Evolutionary conservation across 176 grass and related monocot genomes (phyloP), one percentile per base, ranked within the genome.

Genomic region (Aegilops umbellulata): DNA sequence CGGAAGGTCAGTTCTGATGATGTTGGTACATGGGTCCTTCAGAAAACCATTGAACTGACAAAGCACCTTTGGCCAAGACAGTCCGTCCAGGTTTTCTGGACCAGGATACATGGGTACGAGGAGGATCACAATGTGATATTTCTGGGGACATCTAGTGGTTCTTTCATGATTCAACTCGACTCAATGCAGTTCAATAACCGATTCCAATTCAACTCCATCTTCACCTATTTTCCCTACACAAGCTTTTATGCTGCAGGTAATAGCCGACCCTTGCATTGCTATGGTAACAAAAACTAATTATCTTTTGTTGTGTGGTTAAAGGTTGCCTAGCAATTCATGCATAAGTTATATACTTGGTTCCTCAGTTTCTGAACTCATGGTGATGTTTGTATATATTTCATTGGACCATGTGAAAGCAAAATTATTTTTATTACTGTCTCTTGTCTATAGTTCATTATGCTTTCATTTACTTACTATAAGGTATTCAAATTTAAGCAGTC

Each of bases 51-150:
- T 41, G 69, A 71, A 3, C 20, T 71, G 34, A 11, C 10, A 5
- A 13, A 14, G 5, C 69, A 71, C 35, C 69, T 71, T 41, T 71
- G 20, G 10, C 35, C 69, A 71, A 41, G 69, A 26, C 11, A 1
- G n/a, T 1, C 11, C 6, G 6, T 24, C n/a, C 4, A 44, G n/a
- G 12, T 25, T 5, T 42, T 4, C 2, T 73, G 11, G n/a, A 10
- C 31, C 31, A 10, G 8, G 12, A 73, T 44, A 46, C 22, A 25
- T 3, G 69, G 69, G 11, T 73, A 73, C n/a, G 69, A 73, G 4
- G 69, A 73, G 69, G 69, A 73, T 44, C 36, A 73, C n/a, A 26
- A 73, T 73, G 69, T 73, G 38, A 42, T 73, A 26, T 25, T 73
- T 73, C 69, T 73, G 11, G 22, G n/a, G 22, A 46, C n/a, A 25